Evolutionary conservation across 176 grass and related monocot species (phyloP).

Genomic region (Carex scoparia): DNA sequence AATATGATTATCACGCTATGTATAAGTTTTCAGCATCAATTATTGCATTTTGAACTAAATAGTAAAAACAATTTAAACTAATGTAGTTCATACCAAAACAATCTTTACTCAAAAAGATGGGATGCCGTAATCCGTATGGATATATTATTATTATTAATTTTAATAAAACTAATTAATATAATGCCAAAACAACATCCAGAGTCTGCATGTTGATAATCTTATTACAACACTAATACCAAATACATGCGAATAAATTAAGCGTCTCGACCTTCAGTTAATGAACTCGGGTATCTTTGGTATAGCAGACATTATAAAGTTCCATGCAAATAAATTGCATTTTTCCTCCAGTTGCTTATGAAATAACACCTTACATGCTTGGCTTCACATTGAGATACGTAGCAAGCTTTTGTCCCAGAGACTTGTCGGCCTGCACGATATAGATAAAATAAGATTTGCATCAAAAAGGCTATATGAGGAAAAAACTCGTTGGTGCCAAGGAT

Average conservation of each 20-base stretch:
- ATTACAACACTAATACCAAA: conserved; percentile 28
- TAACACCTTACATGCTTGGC: conserved; percentile 61
- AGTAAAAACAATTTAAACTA: neutral
- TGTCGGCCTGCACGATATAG: conserved; percentile 58
- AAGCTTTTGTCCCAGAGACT: conserved; percentile 81
- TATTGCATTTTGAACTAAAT: neutral
- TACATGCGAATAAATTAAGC: conserved; percentile 15
- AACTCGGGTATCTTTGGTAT: conserved; percentile 20
- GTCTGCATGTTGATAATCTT: conserved; percentile 28
- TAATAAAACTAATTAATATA: conserved; percentile 13
- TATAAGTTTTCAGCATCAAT: neutral
- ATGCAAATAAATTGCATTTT: conserved; percentile 7
- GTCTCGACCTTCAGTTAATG: conserved; percentile 5
- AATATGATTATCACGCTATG: neutral
- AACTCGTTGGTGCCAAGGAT: neutral
- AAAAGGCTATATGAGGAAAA: neutral
- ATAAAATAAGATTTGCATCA: conserved; percentile 1
- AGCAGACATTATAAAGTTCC: neutral
- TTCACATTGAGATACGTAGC: conserved; percentile 67
- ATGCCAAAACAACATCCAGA: conserved; percentile 27
- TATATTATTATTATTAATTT: conserved; percentile 2
- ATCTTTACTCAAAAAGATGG: neutral
- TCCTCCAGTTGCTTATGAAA: neutral
- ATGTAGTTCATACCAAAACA: neutral
- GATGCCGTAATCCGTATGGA: neutral